Conservation (phyloP, 148 eudicot species). For the Camellia sinensis region DNA sequence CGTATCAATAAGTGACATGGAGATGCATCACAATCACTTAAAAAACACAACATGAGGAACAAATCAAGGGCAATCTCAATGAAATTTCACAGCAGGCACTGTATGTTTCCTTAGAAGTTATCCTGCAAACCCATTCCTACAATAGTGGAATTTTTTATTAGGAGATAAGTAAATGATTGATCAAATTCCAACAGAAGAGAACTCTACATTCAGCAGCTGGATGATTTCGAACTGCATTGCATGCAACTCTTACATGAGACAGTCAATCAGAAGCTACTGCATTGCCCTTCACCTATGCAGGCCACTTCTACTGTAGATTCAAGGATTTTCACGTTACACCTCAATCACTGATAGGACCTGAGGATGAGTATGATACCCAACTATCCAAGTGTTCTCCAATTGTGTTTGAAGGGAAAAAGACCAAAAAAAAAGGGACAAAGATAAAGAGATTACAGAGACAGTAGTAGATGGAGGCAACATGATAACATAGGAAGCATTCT, state of each 20-base stretch:
- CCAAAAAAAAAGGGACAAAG: too few species aligned
- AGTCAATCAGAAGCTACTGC: background rate
- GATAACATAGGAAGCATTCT: too few species aligned
- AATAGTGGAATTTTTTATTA: background rate
- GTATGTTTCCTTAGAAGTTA: background rate
- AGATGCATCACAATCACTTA: slow-evolving; percentile 13
- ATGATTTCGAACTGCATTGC: background rate
- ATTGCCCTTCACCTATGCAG: background rate
- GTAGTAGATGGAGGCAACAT: too few species aligned
- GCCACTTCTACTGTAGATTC: background rate
- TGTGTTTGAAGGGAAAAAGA: too few species aligned
- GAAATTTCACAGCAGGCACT: background rate
- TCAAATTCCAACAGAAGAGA: background rate
- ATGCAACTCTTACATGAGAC: background rate
- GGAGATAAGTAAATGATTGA: background rate
- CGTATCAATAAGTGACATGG: slow-evolving; percentile 6
- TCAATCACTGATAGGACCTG: background rate
- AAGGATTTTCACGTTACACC: background rate
- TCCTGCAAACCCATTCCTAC: background rate
- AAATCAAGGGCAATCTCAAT: background rate
- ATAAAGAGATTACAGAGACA: too few species aligned
- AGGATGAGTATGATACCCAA: background rate
- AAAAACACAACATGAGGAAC: background rate
- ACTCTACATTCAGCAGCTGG: background rate
- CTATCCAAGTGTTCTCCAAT: too few species aligned